Conservation (phyloP, 768 basidiomycete species). For the Kwoniella pini region DNA sequence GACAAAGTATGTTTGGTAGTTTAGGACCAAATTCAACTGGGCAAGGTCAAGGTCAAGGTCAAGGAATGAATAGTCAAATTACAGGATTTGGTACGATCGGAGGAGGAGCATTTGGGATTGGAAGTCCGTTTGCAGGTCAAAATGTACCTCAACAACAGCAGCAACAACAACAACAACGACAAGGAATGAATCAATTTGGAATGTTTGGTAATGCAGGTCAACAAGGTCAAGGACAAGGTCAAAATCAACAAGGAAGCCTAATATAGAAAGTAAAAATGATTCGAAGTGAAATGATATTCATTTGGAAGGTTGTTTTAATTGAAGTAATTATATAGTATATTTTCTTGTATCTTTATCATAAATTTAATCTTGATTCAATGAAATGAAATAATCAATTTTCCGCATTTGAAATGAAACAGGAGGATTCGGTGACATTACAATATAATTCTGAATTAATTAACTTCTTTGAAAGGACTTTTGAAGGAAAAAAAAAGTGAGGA, state of each 20-base stretch:
- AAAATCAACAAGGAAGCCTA: constrained; percentile 10
- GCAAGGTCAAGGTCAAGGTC: no score
- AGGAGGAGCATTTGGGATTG: constrained; percentile 31
- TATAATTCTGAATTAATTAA: no score
- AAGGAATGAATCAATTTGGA: constrained; percentile 17
- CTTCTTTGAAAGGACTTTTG: no score
- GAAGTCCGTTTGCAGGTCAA: constrained; percentile 34
- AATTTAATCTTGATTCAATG: no score
- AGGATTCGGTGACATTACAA: no score
- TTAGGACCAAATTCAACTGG: background rate
- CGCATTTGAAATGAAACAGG: no score
- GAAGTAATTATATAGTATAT: background rate
- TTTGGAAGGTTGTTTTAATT: constrained; percentile 1
- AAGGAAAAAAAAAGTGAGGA: no score
- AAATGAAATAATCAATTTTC: no score
- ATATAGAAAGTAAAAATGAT: no score
- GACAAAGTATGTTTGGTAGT: constrained; percentile 21
- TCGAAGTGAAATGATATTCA: background rate
- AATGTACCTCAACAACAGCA: constrained; percentile 9
- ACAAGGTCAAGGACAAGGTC: no score
- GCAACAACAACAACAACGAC: constrained; percentile 3
- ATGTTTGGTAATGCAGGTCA: constrained; percentile 17
- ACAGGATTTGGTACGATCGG: constrained; percentile 7
- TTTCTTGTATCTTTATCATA: no score
- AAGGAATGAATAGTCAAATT: constrained; percentile 3